Evolutionary conservation across 2,329 filamentous ascomycete species (phyloP).

Genomic region (Fusarium udum): DNA sequence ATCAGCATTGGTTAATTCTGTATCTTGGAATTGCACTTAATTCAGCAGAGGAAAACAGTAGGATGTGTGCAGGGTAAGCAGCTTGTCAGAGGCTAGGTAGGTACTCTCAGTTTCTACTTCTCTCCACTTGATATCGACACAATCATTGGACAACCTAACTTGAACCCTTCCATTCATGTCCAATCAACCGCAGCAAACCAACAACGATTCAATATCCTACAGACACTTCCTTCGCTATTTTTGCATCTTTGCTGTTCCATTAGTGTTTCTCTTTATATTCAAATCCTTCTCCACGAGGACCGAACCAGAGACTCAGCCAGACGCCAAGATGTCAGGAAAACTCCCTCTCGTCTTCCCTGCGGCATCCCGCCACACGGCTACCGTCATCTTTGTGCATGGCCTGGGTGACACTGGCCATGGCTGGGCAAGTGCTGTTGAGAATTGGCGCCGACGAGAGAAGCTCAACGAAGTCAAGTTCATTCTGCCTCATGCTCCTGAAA

Average conservation of each 20-base stretch:
- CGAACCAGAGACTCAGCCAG: neutral
- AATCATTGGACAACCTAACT: slow-evolving; percentile 20
- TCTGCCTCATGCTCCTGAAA: slow-evolving; percentile 87
- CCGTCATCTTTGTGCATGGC: slow-evolving; percentile 93
- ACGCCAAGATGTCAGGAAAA: slow-evolving; percentile 34
- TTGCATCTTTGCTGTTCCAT: slow-evolving; percentile 13
- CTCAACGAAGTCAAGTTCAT: slow-evolving; percentile 94
- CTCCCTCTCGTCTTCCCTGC: slow-evolving; percentile 78
- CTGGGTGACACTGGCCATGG: slow-evolving; percentile 84
- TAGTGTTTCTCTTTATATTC: slow-evolving; percentile 8
- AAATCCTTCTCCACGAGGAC: neutral
- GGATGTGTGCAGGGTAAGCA: slow-evolving; percentile 2
- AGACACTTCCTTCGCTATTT: slow-evolving; percentile 20
- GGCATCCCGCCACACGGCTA: slow-evolving; percentile 85
- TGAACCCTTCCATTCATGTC: slow-evolving; percentile 22
- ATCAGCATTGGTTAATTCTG: neutral
- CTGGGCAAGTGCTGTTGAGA: slow-evolving; percentile 85
- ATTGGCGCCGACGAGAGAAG: slow-evolving; percentile 81
- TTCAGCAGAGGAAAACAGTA: neutral
- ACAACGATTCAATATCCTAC: neutral
- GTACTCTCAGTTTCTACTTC: neutral
- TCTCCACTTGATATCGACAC: slow-evolving; percentile 22
- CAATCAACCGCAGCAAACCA: slow-evolving; percentile 19
- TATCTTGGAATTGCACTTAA: neutral
- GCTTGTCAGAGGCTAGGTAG: neutral